These are phyloP conservation scores for Cadophora malorum DNA, from an alignment of 2,329 filamentous ascomycete genomes.

Conservation along the genomic window DNA sequence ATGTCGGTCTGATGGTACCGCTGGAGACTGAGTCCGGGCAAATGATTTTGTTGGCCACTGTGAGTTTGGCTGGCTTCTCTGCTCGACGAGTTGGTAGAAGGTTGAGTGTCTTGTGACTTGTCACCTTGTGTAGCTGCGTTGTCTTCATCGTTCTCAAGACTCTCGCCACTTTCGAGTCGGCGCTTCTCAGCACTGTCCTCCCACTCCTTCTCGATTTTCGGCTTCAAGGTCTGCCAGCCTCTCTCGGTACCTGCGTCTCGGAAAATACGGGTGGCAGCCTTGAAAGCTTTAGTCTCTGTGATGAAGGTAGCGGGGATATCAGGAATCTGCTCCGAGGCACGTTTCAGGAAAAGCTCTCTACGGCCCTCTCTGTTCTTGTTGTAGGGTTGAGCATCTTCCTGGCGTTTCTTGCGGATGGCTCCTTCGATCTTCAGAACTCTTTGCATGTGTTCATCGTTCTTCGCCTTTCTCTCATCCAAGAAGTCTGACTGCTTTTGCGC, in stretches of 20 bases:
- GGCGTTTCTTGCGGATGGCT: conserved; percentile 36
- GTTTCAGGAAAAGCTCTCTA: conserved; percentile 37
- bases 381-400: conserved; percentile 37
- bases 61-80: neutral
- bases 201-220: conserved; percentile 43
- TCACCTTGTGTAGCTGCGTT: neutral
- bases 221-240: conserved; percentile 43
- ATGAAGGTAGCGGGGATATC: conserved; percentile 40
- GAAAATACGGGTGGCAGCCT: conserved; percentile 43
- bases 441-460: conserved; percentile 41
- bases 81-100: neutral
- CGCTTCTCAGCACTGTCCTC: conserved; percentile 20
- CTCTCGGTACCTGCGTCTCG: conserved; percentile 43
- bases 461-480: conserved; percentile 38
- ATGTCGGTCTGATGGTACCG: neutral
- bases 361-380: conserved; percentile 39
- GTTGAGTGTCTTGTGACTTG: conserved; percentile 9
- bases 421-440: conserved; percentile 41
- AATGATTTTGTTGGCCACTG: neutral
- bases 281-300: conserved; percentile 36
- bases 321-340: conserved; percentile 40
- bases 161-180: conserved; percentile 2
- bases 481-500: conserved; percentile 38
- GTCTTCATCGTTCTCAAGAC: conserved; percentile 2
- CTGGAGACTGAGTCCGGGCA: neutral